Evolutionary conservation across 805 yeast species (phyloP).

Genomic region (Ogataea angusta): DNA sequence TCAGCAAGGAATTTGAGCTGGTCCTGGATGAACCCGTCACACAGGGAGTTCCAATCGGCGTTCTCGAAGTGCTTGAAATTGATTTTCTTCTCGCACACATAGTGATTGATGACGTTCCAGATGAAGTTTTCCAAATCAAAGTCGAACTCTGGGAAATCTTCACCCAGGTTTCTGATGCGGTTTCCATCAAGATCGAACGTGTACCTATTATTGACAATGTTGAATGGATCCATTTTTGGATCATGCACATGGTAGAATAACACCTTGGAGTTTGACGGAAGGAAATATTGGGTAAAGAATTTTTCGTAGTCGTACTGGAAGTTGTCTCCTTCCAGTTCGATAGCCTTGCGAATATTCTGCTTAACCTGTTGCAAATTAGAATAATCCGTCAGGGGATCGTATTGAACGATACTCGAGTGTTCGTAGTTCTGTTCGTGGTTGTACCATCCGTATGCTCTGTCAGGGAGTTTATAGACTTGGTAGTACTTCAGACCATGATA

Average conservation of each 20-base stretch:
- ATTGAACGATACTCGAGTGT: constrained; percentile 36
- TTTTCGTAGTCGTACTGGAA: constrained; percentile 29
- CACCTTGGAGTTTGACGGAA: constrained; percentile 28
- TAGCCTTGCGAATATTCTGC: constrained; percentile 20
- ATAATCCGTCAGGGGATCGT: constrained; percentile 33
- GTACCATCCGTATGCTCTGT: constrained; percentile 34
- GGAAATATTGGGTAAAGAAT: constrained; percentile 26
- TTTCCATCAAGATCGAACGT: constrained; percentile 30
- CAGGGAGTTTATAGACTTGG: constrained; percentile 45
- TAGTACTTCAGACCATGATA: constrained; percentile 48
- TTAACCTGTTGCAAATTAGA: constrained; percentile 26
- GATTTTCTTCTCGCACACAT: constrained; percentile 30
- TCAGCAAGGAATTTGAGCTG: constrained; percentile 26
- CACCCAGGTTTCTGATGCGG: constrained; percentile 33
- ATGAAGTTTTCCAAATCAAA: constrained; percentile 33
- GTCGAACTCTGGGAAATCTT: constrained; percentile 31
- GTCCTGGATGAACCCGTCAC: constrained; percentile 28
- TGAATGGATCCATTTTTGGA: constrained; percentile 55
- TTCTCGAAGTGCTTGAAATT: constrained; percentile 24
- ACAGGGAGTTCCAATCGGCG: constrained; percentile 21
- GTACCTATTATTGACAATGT: constrained; percentile 27
- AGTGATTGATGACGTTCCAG: constrained; percentile 34
- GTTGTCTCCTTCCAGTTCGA: constrained; percentile 23
- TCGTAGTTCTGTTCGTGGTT: constrained; percentile 31
- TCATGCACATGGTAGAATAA: constrained; percentile 48